phyloP scores from a whole-genome alignment of 805 yeast species.

The Suhomyces prunicola region DNA sequence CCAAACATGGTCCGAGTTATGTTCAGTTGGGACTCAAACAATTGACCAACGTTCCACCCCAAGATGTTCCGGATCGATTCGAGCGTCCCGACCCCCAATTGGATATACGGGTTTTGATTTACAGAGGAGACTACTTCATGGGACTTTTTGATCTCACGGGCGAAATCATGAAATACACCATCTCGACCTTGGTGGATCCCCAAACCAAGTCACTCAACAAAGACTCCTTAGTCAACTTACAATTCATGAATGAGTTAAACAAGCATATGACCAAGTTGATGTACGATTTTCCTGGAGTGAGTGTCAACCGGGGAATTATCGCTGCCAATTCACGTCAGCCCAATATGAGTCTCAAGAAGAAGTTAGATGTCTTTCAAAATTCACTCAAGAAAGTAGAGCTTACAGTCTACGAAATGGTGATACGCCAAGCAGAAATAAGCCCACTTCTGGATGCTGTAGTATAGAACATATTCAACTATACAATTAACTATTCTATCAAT shows the following conservation, averaged over 20 bases:
- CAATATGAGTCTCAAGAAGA: slow-evolving; percentile 14
- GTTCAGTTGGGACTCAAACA: background rate
- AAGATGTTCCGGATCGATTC: background rate
- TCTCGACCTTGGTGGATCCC: slow-evolving; percentile 19
- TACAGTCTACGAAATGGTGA: slow-evolving; percentile 18
- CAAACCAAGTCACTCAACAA: slow-evolving; percentile 10
- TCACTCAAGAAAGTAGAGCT: slow-evolving; percentile 23
- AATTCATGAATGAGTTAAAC: slow-evolving; percentile 16
- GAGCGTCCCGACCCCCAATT: background rate
- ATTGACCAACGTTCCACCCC: background rate
- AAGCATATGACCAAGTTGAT: slow-evolving; percentile 10
- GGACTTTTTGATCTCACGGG: slow-evolving; percentile 43
- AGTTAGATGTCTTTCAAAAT: slow-evolving; percentile 20
- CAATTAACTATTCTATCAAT: background rate
- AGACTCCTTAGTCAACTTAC: slow-evolving; percentile 10
- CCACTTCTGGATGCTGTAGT: background rate
- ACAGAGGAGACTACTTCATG: slow-evolving; percentile 31
- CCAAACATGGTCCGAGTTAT: background rate
- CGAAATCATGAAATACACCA: slow-evolving; percentile 39
- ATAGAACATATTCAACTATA: background rate
- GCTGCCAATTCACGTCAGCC: slow-evolving; percentile 8
- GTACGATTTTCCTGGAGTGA: slow-evolving; percentile 15
- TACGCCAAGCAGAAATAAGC: slow-evolving; percentile 12
- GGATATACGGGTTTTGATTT: slow-evolving; percentile 9
- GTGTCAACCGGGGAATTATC: slow-evolving; percentile 17